Evolutionary conservation across 371 early-diverging fungal species (phyloP).

Genomic region (Aphelidium insulamus): DNA sequence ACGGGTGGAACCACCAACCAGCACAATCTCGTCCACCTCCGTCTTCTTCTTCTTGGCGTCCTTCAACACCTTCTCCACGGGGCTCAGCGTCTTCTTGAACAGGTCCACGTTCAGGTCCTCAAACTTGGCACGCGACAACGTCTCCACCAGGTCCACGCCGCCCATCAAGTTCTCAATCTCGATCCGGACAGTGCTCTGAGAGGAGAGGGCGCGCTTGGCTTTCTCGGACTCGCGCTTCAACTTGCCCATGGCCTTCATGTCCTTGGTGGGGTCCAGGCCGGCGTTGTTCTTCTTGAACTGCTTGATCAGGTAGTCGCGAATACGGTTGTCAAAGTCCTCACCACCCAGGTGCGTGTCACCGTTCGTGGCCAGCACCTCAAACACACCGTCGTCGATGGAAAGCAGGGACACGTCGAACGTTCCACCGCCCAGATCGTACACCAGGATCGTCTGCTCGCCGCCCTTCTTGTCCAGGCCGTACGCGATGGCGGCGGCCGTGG

Average conservation of each 20-base stretch:
- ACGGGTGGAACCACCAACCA: slow-evolving; percentile 99
- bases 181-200: slow-evolving; percentile 49
- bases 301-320: slow-evolving; percentile 56
- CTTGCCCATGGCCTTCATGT: slow-evolving; percentile 56
- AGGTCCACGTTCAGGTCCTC: slow-evolving; percentile 87
- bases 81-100: slow-evolving; percentile 82
- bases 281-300: slow-evolving; percentile 47
- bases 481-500: slow-evolving; percentile 95
- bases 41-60: slow-evolving; percentile 86
- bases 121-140: slow-evolving; percentile 90
- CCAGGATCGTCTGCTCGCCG: slow-evolving; percentile 48
- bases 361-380: slow-evolving; percentile 62
- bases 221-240: slow-evolving; percentile 71
- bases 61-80: slow-evolving; percentile 84
- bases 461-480: slow-evolving; percentile 83
- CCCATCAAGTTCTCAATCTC: slow-evolving; percentile 27
- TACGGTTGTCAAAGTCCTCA: slow-evolving; percentile 78
- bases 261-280: slow-evolving; percentile 39
- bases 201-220: slow-evolving; percentile 74
- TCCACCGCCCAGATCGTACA: slow-evolving; percentile 92
- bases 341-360: slow-evolving; percentile 91
- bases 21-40: slow-evolving; percentile 82
- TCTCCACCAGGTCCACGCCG: slow-evolving; percentile 79
- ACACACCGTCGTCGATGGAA: slow-evolving; percentile 65
- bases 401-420: slow-evolving; percentile 82